Conservation (phyloP, 306 rosid species). For the Cicer arietinum region DNA sequence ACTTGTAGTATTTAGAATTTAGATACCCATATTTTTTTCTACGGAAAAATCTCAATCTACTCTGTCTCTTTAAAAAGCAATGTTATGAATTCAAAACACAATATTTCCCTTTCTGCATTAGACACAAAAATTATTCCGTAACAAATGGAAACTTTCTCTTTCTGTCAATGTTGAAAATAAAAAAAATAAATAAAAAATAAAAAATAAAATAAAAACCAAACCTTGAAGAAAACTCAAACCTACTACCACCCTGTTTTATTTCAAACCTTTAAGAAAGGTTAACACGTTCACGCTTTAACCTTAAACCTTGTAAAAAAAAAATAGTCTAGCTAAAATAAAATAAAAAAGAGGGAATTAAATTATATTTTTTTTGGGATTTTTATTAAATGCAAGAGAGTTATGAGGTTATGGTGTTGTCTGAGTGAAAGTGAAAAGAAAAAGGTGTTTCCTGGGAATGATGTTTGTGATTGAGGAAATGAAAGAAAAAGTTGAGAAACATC, state of each 20-base stretch:
- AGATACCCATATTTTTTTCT: constrained; percentile 38
- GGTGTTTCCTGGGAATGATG: background rate
- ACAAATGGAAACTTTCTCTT: constrained; percentile 21
- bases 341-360: too few relatives aligned
- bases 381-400: too few relatives aligned
- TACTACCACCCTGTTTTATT: constrained; percentile 14
- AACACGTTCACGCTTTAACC: constrained; percentile 45
- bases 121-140: constrained; percentile 34
- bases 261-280: constrained; percentile 43
- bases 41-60: constrained; percentile 52
- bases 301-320: constrained; percentile 47
- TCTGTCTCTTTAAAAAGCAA: constrained; percentile 41
- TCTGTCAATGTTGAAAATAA: background rate
- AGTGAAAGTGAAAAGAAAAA: background rate
- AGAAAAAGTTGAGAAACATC: background rate
- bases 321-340: background rate
- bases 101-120: constrained; percentile 27
- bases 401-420: background rate
- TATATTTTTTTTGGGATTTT: background rate
- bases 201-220: constrained; percentile 28
- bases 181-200: too few relatives aligned
- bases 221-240: constrained; percentile 68
- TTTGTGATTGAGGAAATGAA: background rate
- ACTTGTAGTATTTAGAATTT: constrained; percentile 51
- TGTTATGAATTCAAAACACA: constrained; percentile 37